Base-by-base conservation (phyloP, 805 yeast genomes). In the Saturnispora zaruensis region DNA sequence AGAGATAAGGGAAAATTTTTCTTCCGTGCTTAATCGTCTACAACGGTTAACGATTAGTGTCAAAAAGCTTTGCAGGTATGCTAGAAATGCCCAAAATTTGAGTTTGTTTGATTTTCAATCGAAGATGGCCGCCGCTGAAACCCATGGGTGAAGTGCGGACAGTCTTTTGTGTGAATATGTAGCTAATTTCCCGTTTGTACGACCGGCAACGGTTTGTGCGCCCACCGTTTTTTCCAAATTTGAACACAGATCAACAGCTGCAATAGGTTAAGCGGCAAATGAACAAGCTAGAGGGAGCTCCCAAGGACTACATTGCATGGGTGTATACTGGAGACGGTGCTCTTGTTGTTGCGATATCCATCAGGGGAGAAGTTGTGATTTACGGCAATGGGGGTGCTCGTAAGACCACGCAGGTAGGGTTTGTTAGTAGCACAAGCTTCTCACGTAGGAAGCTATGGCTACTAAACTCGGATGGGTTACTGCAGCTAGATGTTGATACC, bases 211-310 rank as follows among this genome's bases (percentile, higher is more conserved):
- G 20, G 13, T 36, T 8, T 36, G 9, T 36, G 14, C 20, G 21
- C 14, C 40, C 20, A 33, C 37, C n/a, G 16, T n/a, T n/a, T n/a
- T 16, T 36, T 36, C 23, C 9, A 18, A 18, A 18, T 18, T 2
- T 18, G 18, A 18, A 9, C 20, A 36, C 18, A 18, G 13, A 20
- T 36, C 23, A 18, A 11, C 18, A 8, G 20, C 11, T 18, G 16
- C 9, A 13, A 13, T 16, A 18, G 5, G 5, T 4, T 36, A 18
- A 16, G 13, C 6, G 40, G n/a, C 14, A 43, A 30, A 47, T 47
- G 50, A 47, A 47, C 45, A 47, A 41, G 34, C 21, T 47, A 14
- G 45, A 47, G 8, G 13, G 20, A 2, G 41, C 45, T 6, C 50
- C 50, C 4, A 26, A 16, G 21, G 50, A 47, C n/a, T 47, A 47